Conservation (phyloP, 331 rosid species). For the Quercus tomentella region DNA sequence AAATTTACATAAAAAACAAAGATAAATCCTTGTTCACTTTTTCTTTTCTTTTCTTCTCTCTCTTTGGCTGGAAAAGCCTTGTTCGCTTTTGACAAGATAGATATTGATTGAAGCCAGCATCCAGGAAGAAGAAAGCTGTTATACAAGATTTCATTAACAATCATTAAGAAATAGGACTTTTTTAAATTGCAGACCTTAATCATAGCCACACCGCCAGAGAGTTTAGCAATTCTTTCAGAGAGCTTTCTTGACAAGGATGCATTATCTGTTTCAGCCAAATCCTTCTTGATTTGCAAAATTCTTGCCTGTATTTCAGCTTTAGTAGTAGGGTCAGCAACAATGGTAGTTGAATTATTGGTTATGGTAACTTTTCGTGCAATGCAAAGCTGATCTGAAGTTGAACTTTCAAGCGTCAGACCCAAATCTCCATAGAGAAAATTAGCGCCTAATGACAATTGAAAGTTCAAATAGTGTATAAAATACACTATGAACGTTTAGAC, state of each 20-base stretch:
- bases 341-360: slow-evolving; percentile 63
- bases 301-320: slow-evolving; percentile 96
- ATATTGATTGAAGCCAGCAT: neutral
- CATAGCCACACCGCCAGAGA: too few relatives aligned
- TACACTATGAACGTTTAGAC: too few relatives aligned
- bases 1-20: neutral
- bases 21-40: neutral
- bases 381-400: slow-evolving; percentile 96
- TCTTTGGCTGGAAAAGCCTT: too few relatives aligned
- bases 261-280: slow-evolving; percentile 56
- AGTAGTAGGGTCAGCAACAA: slow-evolving; percentile 75
- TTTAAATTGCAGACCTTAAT: too few relatives aligned
- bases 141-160: neutral
- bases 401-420: slow-evolving; percentile 79
- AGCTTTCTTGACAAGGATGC: too few relatives aligned
- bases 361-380: slow-evolving; percentile 69
- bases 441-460: slow-evolving; percentile 74
- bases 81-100: too few relatives aligned
- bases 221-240: too few relatives aligned
- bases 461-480: too few relatives aligned
- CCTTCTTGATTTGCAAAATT: slow-evolving; percentile 87
- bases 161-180: too few relatives aligned
- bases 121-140: neutral
- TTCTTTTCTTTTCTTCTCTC: too few relatives aligned
- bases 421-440: slow-evolving; percentile 90